Percentiles rank a stretch among this genome's conserved stretches.
Evolutionary conservation across 345 rosid species (phyloP).

Genomic region (Hypericum perforatum): DNA sequence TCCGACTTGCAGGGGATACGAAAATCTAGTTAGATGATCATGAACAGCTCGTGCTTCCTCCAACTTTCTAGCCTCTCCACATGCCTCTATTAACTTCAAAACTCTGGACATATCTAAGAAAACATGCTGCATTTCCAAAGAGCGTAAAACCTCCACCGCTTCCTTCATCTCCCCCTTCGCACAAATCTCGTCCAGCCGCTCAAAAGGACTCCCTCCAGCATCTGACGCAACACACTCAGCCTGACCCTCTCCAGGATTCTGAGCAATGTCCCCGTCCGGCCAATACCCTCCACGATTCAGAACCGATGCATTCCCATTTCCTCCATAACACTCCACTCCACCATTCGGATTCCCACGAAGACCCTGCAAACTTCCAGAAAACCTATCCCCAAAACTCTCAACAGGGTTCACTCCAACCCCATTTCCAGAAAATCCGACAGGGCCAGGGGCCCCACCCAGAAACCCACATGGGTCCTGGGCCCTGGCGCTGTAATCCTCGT

Average conservation of each 20-base stretch:
- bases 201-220: constrained; percentile 13
- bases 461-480: constrained; percentile 13
- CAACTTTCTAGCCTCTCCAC: constrained; percentile 51
- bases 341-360: constrained; percentile 10
- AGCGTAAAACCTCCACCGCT: constrained; percentile 36
- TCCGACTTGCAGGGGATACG: constrained; percentile 28
- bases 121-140: constrained; percentile 30
- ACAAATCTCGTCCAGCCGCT: constrained; percentile 48
- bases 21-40: constrained; percentile 26
- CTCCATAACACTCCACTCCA: constrained; percentile 8
- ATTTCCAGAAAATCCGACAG: constrained; percentile 10
- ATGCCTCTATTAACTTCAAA: constrained; percentile 39
- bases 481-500: background rate
- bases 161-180: constrained; percentile 48
- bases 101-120: constrained; percentile 38
- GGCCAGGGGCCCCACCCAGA: constrained; percentile 11
- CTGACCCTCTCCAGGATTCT: constrained; percentile 15
- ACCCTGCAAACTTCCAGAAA: constrained; percentile 1
- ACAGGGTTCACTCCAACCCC: constrained; percentile 13
- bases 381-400: constrained; percentile 13
- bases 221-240: constrained; percentile 17
- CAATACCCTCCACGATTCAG: constrained; percentile 11
- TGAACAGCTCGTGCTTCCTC: constrained; percentile 58
- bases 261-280: background rate
- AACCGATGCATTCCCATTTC: constrained; percentile 11